Conservation (phyloP, 257 asterid species). For the Datura wrightii region DNA sequence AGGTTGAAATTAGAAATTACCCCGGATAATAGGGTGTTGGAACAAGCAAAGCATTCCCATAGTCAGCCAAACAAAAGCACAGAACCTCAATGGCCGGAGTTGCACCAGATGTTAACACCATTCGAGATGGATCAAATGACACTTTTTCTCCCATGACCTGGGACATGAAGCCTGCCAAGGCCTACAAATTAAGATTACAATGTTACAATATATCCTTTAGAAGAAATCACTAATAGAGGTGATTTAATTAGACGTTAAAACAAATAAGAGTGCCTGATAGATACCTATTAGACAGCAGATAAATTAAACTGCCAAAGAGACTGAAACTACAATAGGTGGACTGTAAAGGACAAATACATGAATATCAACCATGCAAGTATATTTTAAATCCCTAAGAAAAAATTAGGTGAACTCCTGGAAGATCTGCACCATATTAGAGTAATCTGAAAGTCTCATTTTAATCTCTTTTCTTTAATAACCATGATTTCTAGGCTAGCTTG, state of each 20-base stretch:
- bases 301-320: background rate
- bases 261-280: background rate
- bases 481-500: background rate
- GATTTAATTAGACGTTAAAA: background rate
- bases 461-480: background rate
- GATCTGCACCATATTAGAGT: background rate
- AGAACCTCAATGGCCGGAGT: constrained; percentile 92
- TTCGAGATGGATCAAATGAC: constrained; percentile 71
- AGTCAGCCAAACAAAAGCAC: constrained; percentile 90
- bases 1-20: constrained; percentile 44
- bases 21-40: constrained; percentile 98
- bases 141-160: constrained; percentile 71
- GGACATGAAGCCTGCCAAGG: constrained; percentile 88
- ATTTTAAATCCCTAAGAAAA: background rate
- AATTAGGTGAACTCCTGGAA: background rate
- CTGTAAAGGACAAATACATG: background rate
- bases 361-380: background rate
- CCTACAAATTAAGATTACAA: constrained; percentile 50
- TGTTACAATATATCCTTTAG: background rate
- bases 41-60: constrained; percentile 89
- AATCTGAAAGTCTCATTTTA: background rate
- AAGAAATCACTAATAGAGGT: constrained; percentile 16
- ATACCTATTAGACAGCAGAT: background rate
- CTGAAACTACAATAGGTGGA: constrained; percentile 19
- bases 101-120: constrained; percentile 84